Evolutionary conservation across 2,329 filamentous ascomycete species (phyloP).

Genomic region (Pestalotiopsis sp.): DNA sequence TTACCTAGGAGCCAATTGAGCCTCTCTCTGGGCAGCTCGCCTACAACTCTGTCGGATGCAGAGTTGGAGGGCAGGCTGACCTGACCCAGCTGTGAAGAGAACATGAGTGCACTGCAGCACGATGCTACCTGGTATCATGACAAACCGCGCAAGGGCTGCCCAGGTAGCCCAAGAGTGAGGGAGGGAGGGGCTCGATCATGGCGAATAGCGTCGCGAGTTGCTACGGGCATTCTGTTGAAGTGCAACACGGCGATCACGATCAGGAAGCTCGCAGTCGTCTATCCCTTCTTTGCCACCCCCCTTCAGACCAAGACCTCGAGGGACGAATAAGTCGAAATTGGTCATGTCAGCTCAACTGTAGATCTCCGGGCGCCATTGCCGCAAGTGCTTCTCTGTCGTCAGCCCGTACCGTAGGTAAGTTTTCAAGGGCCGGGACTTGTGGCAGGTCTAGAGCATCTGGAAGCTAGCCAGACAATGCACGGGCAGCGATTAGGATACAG

Average conservation of each 20-base stretch:
- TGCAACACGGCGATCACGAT: conserved; percentile 11
- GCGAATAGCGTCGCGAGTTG: conserved; percentile 5
- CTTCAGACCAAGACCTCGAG: neutral
- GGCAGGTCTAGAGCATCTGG: conserved; percentile 13
- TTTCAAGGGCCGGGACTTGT: neutral
- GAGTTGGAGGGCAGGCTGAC: conserved; percentile 15
- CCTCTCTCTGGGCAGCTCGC: neutral
- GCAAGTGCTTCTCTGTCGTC: neutral
- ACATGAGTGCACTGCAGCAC: neutral
- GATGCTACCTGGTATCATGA: conserved; percentile 10
- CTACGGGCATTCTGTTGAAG: neutral
- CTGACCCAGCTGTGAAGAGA: conserved; percentile 8
- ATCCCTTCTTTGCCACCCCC: neutral
- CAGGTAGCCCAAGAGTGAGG: neutral
- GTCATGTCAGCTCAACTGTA: conserved; percentile 6
- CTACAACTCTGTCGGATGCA: neutral
- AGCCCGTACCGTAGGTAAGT: neutral
- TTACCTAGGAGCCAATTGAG: neutral
- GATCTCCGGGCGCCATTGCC: neutral
- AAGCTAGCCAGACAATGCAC: conserved; percentile 5
- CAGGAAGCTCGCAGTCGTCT: conserved; percentile 5
- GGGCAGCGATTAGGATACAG: neutral
- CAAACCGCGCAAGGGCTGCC: conserved; percentile 2
- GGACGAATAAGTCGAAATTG: neutral
- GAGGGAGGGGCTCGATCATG: conserved; percentile 8